Base-by-base conservation (phyloP, 768 basidiomycete genomes). In the Chalciporus chontae region DNA sequence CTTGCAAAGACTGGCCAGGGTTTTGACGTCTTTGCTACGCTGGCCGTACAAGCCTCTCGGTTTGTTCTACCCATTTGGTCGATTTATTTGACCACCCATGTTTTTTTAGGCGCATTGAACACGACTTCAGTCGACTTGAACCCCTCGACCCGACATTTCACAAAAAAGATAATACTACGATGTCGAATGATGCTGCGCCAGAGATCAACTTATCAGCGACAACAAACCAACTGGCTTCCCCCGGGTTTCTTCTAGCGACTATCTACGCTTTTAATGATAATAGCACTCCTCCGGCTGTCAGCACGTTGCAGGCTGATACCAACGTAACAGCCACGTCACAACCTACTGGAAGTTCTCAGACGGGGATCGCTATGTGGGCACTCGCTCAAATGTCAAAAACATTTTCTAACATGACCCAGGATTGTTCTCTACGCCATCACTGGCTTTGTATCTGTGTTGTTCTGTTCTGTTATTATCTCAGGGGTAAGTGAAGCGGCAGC, bases 361-460 rank as follows among this genome's bases (percentile, higher is more conserved):
- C 84, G 3, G 79, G 82, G 15, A 70, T 93, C 31, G 90, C 93
- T 1, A 94, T 95, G 93, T 85, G 59, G 59, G 77, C 26, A 26
- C 5, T 46, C 51, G 14, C 42, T 40, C 43, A 18, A 39, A 47
- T 48, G 40, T 23, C 18, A 51, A 21, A 51, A 21, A 34, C 23
- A 23, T 11, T 15, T 44, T 27, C 41, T 67, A 43, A 63, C 41
- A 5, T 37, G 3, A 8, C 11, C 23, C 32, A 67, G 89, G 90
- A 86, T 91, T 48, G 77, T 91, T 24, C 72, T 91, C 17, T 95
- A 95, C 63, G 81, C 83, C 4, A 91, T 95, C 57, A 93, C 91
- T 1, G 94, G 90, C 4, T 85, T 88, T 55, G 91, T 97, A 34
- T 89, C 90, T 19, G 80, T 82, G 21, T 73, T 94, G 18, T 94